A percentile compares a stretch with the other conserved stretches of the same genome.
These are phyloP conservation scores for Bretziella fagacearum DNA, from an alignment of 2,329 filamentous ascomycete genomes.

Conservation along the genomic window DNA sequence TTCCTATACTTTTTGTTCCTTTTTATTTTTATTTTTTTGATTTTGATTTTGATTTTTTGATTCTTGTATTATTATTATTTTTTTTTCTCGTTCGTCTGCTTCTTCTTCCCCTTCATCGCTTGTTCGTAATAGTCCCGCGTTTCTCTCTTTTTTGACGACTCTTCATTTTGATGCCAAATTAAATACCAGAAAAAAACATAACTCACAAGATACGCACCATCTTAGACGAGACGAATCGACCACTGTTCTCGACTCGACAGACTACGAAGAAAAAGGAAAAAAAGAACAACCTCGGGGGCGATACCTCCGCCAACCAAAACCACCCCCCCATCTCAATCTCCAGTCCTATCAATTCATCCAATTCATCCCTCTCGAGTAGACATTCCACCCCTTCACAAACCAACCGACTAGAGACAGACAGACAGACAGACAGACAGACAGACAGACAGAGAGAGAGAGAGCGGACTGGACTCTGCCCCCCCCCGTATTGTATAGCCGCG, in stretches of 20 bases:
- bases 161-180: neutral
- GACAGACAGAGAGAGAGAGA: no score
- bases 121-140: neutral
- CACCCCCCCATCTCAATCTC: neutral
- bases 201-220: neutral
- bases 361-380: no score
- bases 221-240: neutral
- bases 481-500: neutral
- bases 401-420: no score
- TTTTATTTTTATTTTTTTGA: neutral
- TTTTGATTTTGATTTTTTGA: neutral
- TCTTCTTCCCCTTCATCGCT: neutral
- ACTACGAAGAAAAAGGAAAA: no score
- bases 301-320: no score
- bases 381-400: no score
- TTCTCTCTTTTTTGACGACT: constrained; percentile 1
- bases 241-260: neutral
- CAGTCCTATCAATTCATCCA: no score
- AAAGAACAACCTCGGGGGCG: no score
- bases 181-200: no score
- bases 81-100: neutral
- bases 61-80: neutral
- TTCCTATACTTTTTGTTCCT: neutral
- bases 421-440: no score
- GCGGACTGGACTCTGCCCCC: no score